phyloP scores from a whole-genome alignment of 306 rosid genomes.

The Dicorynia guianensis region DNA sequence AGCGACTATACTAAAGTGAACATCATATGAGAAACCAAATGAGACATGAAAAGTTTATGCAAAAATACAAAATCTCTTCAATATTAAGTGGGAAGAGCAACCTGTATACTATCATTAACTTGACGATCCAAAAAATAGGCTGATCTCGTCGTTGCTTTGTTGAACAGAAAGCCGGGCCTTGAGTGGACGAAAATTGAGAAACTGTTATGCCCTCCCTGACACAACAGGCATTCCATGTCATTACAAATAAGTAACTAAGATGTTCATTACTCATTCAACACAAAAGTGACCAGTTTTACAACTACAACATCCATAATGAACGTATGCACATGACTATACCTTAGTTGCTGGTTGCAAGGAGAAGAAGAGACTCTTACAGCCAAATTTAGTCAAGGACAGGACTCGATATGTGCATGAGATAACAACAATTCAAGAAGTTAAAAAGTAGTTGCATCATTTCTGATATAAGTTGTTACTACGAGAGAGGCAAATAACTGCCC shows the following conservation, averaged over 20 bases:
- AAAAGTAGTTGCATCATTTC: neutral
- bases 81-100: slow-evolving; percentile 43
- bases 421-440: neutral
- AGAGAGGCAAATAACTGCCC: neutral
- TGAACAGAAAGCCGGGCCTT: slow-evolving; percentile 92
- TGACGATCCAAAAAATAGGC: slow-evolving; percentile 83
- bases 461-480: neutral
- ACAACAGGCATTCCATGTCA: slow-evolving; percentile 31
- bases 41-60: neutral
- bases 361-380: slow-evolving; percentile 15
- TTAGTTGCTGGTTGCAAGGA: neutral
- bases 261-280: neutral
- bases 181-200: slow-evolving; percentile 92
- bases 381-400: slow-evolving; percentile 27
- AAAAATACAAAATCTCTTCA: neutral
- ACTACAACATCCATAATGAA: slow-evolving; percentile 16
- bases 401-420: neutral
- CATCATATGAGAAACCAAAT: neutral
- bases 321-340: slow-evolving; percentile 3
- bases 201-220: slow-evolving; percentile 77
- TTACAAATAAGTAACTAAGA: slow-evolving; percentile 11
- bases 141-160: slow-evolving; percentile 84
- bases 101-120: slow-evolving; percentile 95
- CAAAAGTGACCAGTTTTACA: slow-evolving; percentile 10
- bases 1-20: neutral